These are phyloP conservation scores for Phanerochaete carnosa DNA, from an alignment of 768 basidiomycete genomes.

Conservation along the genomic window DNA sequence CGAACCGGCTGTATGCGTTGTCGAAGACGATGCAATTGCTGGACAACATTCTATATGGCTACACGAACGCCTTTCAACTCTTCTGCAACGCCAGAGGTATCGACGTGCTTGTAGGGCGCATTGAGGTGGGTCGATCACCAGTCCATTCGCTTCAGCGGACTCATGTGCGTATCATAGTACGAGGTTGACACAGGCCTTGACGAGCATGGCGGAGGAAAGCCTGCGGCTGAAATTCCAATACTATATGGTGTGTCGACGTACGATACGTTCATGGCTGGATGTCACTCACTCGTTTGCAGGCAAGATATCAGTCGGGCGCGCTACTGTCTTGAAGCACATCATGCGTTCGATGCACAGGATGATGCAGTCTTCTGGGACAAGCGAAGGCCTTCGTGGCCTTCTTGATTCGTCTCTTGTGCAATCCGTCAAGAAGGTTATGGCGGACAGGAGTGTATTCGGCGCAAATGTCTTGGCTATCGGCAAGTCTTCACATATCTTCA, in stretches of 20 bases:
- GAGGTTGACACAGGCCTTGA: constrained; percentile 39
- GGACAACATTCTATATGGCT: constrained; percentile 90
- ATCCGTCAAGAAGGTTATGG: constrained; percentile 85
- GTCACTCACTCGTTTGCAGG: constrained; percentile 35
- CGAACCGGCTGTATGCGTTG: constrained; percentile 68
- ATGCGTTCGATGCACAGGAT: constrained; percentile 92
- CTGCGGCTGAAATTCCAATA: constrained; percentile 43
- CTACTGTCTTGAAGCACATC: constrained; percentile 84
- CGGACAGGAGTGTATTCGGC: constrained; percentile 80
- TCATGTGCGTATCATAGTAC: constrained; percentile 22
- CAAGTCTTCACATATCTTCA: constrained; percentile 32
- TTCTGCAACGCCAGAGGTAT: constrained; percentile 86
- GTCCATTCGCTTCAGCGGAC: constrained; percentile 6
- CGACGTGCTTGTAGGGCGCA: constrained; percentile 78
- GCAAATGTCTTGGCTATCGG: constrained; percentile 82
- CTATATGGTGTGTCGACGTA: constrained; percentile 46
- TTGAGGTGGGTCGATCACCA: constrained; percentile 59
- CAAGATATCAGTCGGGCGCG: constrained; percentile 69
- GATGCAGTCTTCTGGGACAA: constrained; percentile 94
- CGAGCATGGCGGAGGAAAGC: constrained; percentile 44
- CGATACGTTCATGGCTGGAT: background rate
- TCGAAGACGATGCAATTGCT: constrained; percentile 91
- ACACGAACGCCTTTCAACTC: constrained; percentile 80
- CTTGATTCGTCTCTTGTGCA: constrained; percentile 86
- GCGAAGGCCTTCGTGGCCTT: constrained; percentile 90